Base-by-base conservation (phyloP, 2,329 filamentous ascomycete genomes). In the Apiospora pterosperma region DNA sequence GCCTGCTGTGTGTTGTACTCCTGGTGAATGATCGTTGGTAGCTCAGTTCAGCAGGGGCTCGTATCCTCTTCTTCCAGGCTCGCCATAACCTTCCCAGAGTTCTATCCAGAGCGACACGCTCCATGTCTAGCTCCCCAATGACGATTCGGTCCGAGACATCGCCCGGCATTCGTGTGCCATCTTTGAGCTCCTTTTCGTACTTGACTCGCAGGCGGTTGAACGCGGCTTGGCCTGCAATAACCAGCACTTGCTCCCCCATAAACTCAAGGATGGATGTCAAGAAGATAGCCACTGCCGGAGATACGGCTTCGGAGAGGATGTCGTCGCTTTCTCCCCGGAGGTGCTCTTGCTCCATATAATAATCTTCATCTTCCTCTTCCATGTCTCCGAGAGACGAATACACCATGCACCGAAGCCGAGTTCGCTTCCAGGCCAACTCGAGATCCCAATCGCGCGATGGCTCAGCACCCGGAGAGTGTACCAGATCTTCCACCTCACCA, bases 361-460 rank as follows among this genome's bases (percentile, higher is more conserved):
- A 88, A 74, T 97, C 95, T 76, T 98, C 96, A 69, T 99, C 96
- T 70, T 98, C 94, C 79, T 99, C 96, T 77, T 99, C 96, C 85
- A 99, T 89, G 74, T 99, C 95, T 55, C 96, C 96, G 7, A 99
- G 82, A 10, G 96, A 94, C 10, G 94, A 98, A 76, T 98, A 98
- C 25, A 99, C 95, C 96, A 99, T 99, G 76, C 96, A 97, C 66
- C 96, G 88, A 72, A 99, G 80, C 63, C 96, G 88, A 0, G 94
- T 96, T 69, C 96, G 87, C 80, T 96, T 97, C 94, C 96, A 99
- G 21, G 94, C 90, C 64, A 94, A 84, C 74, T 97, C 92, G n/a
- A 97, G 81, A 75, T 98, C 93, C 88, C 95, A 98, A 69, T 90
- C 88, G 2, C 83, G 83, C 12, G 80, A 77, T 2, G 82, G 77